Evolutionary conservation across 805 yeast genomes (phyloP).

Genomic region (Jamesozyma spencerorum): DNA sequence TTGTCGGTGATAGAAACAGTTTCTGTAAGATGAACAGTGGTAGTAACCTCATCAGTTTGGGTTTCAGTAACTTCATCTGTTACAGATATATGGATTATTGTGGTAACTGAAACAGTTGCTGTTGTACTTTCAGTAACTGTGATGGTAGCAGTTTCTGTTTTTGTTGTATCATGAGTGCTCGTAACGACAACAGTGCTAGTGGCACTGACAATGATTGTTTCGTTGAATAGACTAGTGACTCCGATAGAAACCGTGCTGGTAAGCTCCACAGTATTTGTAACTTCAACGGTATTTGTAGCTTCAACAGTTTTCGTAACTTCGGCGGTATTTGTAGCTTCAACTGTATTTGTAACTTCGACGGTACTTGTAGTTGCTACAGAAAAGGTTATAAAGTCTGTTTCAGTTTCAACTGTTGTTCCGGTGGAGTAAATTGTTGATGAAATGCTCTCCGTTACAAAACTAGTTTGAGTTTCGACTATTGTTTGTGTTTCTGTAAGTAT

Average conservation of each 20-base stretch:
- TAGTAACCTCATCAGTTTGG: neutral
- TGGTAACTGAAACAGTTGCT: neutral
- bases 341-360: neutral
- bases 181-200: neutral
- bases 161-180: neutral
- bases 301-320: neutral
- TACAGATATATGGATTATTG: neutral
- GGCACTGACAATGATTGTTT: neutral
- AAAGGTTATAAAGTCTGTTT: neutral
- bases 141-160: neutral
- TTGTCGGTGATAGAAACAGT: no score
- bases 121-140: neutral
- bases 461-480: slow-evolving; percentile 1
- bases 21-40: neutral
- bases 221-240: neutral
- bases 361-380: neutral
- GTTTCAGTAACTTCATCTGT: neutral
- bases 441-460: neutral
- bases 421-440: neutral
- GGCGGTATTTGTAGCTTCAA: neutral
- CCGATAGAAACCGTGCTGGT: neutral
- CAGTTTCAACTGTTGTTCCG: neutral
- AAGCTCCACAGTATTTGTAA: neutral
- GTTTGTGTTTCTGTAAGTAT: neutral
- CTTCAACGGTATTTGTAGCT: neutral